A percentile compares a stretch with the other conserved stretches of the same genome.
Evolutionary conservation across 495 filamentous ascomycete species (phyloP).

Genomic region (Evernia prunastri): DNA sequence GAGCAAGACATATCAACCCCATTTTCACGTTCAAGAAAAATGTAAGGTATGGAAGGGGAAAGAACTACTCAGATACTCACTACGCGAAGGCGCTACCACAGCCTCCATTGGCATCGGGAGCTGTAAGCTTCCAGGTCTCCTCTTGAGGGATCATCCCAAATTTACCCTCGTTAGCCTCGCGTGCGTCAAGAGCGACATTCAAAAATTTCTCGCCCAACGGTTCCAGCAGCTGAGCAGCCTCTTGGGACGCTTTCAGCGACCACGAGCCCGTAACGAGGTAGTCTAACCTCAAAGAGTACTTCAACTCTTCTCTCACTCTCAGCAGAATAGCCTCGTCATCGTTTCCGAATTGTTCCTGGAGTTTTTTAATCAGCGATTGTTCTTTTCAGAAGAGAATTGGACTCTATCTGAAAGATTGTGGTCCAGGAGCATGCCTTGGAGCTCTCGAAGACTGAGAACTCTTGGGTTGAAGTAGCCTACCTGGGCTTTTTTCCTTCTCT

Average conservation of each 20-base stretch:
- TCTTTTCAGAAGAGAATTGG: no score
- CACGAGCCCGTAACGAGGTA: constrained; percentile 92
- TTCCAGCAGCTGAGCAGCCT: constrained; percentile 70
- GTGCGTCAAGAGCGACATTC: constrained; percentile 71
- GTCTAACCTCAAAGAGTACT: constrained; percentile 66
- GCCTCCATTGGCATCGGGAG: constrained; percentile 36
- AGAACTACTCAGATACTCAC: not conserved
- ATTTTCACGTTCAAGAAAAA: no score
- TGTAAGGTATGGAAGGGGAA: no score
- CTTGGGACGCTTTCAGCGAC: constrained; percentile 87
- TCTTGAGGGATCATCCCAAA: constrained; percentile 78
- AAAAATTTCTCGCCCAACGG: constrained; percentile 52
- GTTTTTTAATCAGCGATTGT: no score
- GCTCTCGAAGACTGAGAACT: no score
- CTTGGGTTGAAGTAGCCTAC: no score
- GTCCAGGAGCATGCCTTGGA: no score
- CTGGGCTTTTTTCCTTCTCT: constrained; percentile 39
- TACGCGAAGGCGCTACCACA: constrained; percentile 68
- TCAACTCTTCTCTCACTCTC: constrained; percentile 54
- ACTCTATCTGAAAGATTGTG: no score
- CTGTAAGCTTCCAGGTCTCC: constrained; percentile 67
- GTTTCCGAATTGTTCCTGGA: constrained; percentile 34
- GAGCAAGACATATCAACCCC: not conserved
- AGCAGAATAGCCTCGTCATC: constrained; percentile 51
- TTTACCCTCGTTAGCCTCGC: constrained; percentile 66